Percentiles rank a stretch among this genome's conserved stretches.
phyloP scores from a whole-genome alignment of 148 eudicot species.

The Euryodendron excelsum region DNA sequence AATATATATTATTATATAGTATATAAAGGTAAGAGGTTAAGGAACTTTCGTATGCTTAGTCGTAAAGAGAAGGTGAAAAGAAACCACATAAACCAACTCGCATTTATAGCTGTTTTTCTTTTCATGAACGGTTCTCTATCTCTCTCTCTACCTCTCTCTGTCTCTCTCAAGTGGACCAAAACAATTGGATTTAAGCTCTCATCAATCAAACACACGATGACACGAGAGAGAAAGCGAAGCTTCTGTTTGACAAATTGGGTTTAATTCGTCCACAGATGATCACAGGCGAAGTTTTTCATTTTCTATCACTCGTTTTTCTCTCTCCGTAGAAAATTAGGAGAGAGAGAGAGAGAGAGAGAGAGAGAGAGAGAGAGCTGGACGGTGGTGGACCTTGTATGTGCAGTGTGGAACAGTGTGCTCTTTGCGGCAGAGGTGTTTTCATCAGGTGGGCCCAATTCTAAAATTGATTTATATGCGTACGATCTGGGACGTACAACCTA shows the following conservation, averaged over 20 bases:
- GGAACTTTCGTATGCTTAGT: slow-evolving; percentile 28
- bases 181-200: neutral
- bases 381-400: neutral
- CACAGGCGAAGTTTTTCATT: neutral
- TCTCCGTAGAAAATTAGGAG: neutral
- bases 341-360: neutral
- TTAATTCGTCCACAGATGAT: slow-evolving; percentile 18
- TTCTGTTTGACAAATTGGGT: slow-evolving; percentile 8
- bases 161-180: neutral
- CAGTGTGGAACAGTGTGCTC: neutral
- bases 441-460: neutral
- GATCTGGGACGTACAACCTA: neutral
- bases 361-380: neutral
- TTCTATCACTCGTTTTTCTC: slow-evolving; percentile 17
- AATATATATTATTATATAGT: neutral
- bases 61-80: slow-evolving; percentile 34
- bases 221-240: neutral
- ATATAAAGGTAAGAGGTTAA: neutral
- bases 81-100: slow-evolving; percentile 47
- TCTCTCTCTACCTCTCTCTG: neutral
- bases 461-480: neutral
- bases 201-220: neutral
- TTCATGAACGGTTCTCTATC: neutral
- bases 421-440: slow-evolving; percentile 7
- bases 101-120: slow-evolving; percentile 28